Conservation (phyloP, 352 stramenopile genomes). For the Globisporangium splendens region DNA sequence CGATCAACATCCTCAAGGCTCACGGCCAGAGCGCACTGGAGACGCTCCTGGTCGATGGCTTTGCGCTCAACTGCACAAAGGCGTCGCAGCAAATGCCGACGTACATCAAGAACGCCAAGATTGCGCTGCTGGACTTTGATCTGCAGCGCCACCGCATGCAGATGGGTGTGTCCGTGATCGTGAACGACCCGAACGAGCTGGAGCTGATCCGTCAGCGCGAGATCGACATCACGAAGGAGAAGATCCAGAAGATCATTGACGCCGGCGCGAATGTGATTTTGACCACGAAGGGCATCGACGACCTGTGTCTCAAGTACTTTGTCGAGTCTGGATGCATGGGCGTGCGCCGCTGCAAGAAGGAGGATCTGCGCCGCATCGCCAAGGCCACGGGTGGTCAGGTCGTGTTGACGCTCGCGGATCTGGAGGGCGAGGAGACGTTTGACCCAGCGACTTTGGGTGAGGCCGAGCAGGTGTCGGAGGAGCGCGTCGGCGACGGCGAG, state of each 20-base stretch:
- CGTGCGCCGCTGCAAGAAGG: conserved; percentile 96
- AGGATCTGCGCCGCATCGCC: conserved; percentile 97
- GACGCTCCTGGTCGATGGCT: conserved; percentile 92
- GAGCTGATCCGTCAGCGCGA: conserved; percentile 98
- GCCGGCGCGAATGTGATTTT: conserved; percentile 98
- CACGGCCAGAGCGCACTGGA: conserved; percentile 89
- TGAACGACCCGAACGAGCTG: conserved; percentile 94
- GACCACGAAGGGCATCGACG: conserved; percentile 99
- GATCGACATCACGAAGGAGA: conserved; percentile 99
- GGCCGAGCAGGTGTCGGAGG: conserved; percentile 93
- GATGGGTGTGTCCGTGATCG: conserved; percentile 93
- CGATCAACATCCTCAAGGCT: conserved; percentile 99
- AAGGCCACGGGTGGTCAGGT: conserved; percentile 98
- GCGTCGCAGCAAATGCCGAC: conserved; percentile 98
- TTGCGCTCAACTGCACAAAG: conserved; percentile 97
- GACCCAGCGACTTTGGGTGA: conserved; percentile 91
- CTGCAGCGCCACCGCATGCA: conserved; percentile 98
- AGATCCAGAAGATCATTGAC: conserved; percentile 99
- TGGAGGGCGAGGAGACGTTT: conserved; percentile 98
- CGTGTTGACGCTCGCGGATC: conserved; percentile 97
- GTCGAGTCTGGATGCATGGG: conserved; percentile 97
- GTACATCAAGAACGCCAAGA: conserved; percentile 91
- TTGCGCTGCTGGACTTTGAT: conserved; percentile 99
- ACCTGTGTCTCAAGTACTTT: conserved; percentile 99
- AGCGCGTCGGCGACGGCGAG: conserved; percentile 98